These are phyloP conservation scores for Marasmius fiardii DNA, from an alignment of 1,284 basidiomycete genomes.

Conservation along the genomic window DNA sequence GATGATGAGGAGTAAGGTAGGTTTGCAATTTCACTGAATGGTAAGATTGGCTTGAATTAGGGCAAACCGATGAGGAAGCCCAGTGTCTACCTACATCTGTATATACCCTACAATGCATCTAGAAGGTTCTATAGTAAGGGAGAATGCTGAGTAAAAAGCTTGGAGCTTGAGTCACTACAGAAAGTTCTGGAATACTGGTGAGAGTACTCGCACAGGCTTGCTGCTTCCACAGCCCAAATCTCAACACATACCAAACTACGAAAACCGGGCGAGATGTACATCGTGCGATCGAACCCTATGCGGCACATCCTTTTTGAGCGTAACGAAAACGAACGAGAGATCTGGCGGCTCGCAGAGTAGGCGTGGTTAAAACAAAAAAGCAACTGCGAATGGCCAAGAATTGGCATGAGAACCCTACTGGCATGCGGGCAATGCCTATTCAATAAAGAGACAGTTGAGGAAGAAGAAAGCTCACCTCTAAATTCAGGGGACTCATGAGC, in stretches of 20 bases:
- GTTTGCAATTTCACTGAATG: too few species aligned
- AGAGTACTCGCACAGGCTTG: too few species aligned
- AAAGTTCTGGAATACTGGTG: too few species aligned
- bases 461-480: neutral
- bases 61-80: too few species aligned
- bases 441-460: neutral
- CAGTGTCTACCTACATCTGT: too few species aligned
- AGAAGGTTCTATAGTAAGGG: too few species aligned
- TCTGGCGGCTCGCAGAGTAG: neutral
- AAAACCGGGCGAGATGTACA: neutral
- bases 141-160: too few species aligned
- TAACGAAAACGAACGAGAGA: neutral
- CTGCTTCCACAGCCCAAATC: too few species aligned
- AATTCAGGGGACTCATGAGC: constrained; percentile 3
- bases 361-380: neutral
- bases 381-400: neutral
- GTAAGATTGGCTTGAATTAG: too few species aligned
- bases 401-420: neutral
- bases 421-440: constrained; percentile 11
- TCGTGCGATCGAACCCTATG: neutral
- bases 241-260: neutral
- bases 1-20: too few species aligned
- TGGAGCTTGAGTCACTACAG: too few species aligned
- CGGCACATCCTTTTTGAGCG: neutral
- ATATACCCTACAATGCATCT: too few species aligned